Percentiles rank a stretch among this genome's conserved stretches.
These are phyloP conservation scores for Aphanoascus verrucosus DNA, from an alignment of 2,329 filamentous ascomycete species.

Conservation along the genomic window DNA sequence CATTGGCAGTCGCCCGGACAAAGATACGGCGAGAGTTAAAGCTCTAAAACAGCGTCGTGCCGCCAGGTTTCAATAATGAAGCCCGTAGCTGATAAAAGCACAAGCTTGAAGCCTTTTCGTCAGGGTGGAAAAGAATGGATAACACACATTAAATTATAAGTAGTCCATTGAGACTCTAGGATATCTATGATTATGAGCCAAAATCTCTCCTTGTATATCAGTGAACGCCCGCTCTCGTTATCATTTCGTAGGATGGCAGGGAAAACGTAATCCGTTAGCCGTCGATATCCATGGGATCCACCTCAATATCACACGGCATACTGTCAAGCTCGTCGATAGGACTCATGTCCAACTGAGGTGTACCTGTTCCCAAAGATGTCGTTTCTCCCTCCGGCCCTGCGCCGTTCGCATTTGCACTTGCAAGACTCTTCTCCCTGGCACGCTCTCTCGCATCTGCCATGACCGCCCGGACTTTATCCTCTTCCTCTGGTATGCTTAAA, in stretches of 20 bases:
- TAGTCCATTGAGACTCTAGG: not conserved
- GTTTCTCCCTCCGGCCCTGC: constrained; percentile 11
- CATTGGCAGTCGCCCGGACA: too few relatives aligned
- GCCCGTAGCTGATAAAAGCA: too few relatives aligned
- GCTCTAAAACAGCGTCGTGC: too few relatives aligned
- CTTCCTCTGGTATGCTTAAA: constrained; percentile 61
- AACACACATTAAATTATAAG: not conserved
- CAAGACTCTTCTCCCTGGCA: constrained; percentile 45
- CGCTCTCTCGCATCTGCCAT: constrained; percentile 69
- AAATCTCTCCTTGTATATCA: not conserved
- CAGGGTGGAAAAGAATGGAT: too few relatives aligned
- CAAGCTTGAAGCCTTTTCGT: too few relatives aligned
- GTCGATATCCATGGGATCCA: constrained; percentile 27
- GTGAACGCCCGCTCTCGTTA: not conserved
- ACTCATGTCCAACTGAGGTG: not conserved
- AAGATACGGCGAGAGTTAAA: too few relatives aligned
- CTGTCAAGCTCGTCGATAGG: not conserved
- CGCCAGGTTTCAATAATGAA: too few relatives aligned
- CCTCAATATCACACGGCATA: constrained; percentile 9
- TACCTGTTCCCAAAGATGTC: not conserved
- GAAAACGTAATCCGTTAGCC: not conserved
- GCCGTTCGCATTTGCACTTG: constrained; percentile 31
- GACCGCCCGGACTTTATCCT: constrained; percentile 62
- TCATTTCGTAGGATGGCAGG: not conserved
- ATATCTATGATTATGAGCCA: not conserved